Evolutionary conservation across 768 basidiomycete genomes (phyloP).

Genomic region (Megacollybia marginata): DNA sequence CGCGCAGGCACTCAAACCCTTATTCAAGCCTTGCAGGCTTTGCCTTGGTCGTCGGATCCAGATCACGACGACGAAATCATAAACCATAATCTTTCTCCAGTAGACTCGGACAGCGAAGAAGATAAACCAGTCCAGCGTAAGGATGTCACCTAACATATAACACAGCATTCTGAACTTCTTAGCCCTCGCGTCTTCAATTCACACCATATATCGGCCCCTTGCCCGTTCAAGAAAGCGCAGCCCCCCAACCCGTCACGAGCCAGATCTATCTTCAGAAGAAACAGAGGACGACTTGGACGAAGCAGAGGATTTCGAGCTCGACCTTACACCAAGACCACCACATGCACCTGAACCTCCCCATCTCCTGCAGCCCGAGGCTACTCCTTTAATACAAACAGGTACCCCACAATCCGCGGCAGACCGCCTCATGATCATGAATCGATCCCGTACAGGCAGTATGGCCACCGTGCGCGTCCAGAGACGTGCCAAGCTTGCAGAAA

Average conservation of each 20-base stretch:
- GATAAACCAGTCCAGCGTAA: slow-evolving; percentile 23
- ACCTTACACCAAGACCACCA: slow-evolving; percentile 31
- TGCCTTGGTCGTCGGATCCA: slow-evolving; percentile 67
- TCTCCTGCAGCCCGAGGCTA: slow-evolving; percentile 5
- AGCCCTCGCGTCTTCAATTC: slow-evolving; percentile 78
- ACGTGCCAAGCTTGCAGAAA: slow-evolving; percentile 73
- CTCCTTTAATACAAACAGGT: too few relatives aligned
- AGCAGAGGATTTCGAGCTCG: slow-evolving; percentile 48
- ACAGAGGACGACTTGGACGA: slow-evolving; percentile 45
- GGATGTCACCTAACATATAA: slow-evolving; percentile 9
- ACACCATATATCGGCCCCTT: slow-evolving; percentile 78
- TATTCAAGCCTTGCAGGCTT: slow-evolving; percentile 81
- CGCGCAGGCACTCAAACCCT: slow-evolving; percentile 83
- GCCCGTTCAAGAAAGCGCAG: slow-evolving; percentile 50
- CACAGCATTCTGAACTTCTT: background rate
- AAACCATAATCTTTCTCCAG: slow-evolving; percentile 30
- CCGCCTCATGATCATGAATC: slow-evolving; percentile 10
- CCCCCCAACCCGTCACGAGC: background rate
- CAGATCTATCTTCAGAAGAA: slow-evolving; percentile 16
- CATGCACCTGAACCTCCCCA: slow-evolving; percentile 9
- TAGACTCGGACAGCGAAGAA: slow-evolving; percentile 44
- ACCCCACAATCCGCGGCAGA: background rate
- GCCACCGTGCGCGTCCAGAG: slow-evolving; percentile 65
- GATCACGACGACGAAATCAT: slow-evolving; percentile 63
- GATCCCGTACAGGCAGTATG: slow-evolving; percentile 50